Percentiles rank a stretch among this genome's conserved stretches.
phyloP scores from a whole-genome alignment of 2,329 filamentous ascomycete species.

The Cercospora sp. region DNA sequence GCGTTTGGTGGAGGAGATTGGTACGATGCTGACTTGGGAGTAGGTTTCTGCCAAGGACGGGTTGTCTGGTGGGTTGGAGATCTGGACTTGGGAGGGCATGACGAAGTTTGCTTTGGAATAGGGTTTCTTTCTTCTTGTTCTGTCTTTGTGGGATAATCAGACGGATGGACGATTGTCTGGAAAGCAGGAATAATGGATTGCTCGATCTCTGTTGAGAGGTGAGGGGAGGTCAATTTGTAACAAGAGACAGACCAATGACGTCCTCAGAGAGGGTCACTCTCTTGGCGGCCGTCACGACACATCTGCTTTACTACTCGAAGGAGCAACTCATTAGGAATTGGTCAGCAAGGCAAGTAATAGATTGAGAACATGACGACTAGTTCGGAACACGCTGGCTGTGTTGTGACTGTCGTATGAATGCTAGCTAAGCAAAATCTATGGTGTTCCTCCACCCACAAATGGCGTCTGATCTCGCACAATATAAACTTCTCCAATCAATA shows the following conservation, averaged over 20 bases:
- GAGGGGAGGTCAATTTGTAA: background rate
- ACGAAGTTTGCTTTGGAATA: too few relatives aligned
- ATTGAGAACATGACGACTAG: background rate
- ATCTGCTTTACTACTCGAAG: background rate
- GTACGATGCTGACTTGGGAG: conserved; percentile 24
- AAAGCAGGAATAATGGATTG: background rate
- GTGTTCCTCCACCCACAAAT: conserved; percentile 24
- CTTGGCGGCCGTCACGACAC: conserved; percentile 9
- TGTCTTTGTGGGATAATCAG: too few relatives aligned
- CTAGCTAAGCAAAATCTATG: background rate
- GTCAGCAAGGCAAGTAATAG: background rate
- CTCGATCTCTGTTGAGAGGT: background rate
- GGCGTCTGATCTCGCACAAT: conserved; percentile 51
- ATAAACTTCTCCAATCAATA: conserved; percentile 65
- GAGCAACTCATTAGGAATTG: background rate
- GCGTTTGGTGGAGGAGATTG: conserved; percentile 22
- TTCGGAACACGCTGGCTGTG: background rate
- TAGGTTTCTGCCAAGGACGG: conserved; percentile 20
- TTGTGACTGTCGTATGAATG: background rate
- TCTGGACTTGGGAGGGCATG: conserved; percentile 7
- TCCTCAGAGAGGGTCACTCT: background rate
- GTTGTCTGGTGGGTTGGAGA: conserved; percentile 22
- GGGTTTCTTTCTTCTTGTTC: too few relatives aligned
- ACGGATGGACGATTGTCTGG: too few relatives aligned
- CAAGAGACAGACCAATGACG: background rate